Conservation (phyloP, 2,329 filamentous ascomycete species). For the Trichoderma sp. region DNA sequence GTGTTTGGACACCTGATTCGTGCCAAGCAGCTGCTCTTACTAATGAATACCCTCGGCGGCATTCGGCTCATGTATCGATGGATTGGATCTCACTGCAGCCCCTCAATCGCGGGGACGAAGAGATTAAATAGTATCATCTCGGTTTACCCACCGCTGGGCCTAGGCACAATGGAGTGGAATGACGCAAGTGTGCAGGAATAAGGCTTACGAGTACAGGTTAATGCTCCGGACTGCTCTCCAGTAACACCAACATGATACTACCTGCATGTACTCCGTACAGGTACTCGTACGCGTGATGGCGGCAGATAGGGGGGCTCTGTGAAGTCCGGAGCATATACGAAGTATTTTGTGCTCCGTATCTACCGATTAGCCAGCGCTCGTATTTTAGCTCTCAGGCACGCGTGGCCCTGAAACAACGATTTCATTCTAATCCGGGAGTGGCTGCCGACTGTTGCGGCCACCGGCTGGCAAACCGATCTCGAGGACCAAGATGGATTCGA, state of each 20-base stretch:
- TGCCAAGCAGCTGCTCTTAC: not conserved
- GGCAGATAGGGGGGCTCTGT: not conserved
- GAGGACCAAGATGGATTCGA: constrained; percentile 1
- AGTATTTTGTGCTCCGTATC: not conserved
- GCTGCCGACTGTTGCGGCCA: constrained; percentile 10
- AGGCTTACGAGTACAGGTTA: not conserved
- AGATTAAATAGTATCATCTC: not conserved
- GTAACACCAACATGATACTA: not conserved
- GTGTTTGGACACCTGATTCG: not conserved
- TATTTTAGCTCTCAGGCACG: not conserved
- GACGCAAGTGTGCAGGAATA: constrained; percentile 13
- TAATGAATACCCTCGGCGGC: not conserved
- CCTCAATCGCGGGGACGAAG: constrained; percentile 7
- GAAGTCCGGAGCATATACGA: not conserved
- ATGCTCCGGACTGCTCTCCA: not conserved
- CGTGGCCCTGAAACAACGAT: not conserved
- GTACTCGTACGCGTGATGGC: not conserved
- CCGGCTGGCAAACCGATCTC: constrained; percentile 9
- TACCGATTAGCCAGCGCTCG: not conserved
- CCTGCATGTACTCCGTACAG: not conserved
- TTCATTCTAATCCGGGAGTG: constrained; percentile 2
- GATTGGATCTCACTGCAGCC: not conserved
- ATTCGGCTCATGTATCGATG: not conserved
- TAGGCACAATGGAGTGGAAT: not conserved
- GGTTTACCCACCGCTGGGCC: not conserved